These are phyloP conservation scores for Nigrospora oryzae DNA, from an alignment of 2,329 filamentous ascomycete genomes.

Conservation along the genomic window DNA sequence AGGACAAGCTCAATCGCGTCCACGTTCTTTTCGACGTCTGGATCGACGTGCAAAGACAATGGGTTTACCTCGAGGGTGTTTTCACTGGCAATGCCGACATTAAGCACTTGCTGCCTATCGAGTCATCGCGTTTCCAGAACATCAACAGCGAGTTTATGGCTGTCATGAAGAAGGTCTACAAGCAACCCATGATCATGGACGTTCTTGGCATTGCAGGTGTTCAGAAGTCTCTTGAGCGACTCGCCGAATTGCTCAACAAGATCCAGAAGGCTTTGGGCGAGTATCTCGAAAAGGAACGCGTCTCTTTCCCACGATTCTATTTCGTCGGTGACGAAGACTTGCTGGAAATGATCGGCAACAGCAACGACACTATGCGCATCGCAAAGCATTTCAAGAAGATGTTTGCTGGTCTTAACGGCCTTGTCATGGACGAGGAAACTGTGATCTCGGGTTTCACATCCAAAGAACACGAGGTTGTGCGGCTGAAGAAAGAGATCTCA, in stretches of 20 bases:
- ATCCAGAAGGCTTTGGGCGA: constrained; percentile 98
- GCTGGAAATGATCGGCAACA: constrained; percentile 98
- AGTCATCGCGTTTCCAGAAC: constrained; percentile 95
- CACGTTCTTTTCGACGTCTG: constrained; percentile 98
- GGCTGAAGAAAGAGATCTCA: constrained; percentile 83
- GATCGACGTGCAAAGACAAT: constrained; percentile 99
- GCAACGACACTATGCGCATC: constrained; percentile 91
- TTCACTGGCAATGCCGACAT: constrained; percentile 99
- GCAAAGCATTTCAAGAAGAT: constrained; percentile 99
- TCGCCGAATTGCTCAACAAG: constrained; percentile 96
- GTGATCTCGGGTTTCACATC: constrained; percentile 90
- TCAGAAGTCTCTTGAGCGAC: constrained; percentile 87
- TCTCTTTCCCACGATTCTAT: constrained; percentile 97
- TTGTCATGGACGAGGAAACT: constrained; percentile 84
- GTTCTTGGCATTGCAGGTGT: constrained; percentile 93
- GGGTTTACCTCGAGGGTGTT: constrained; percentile 98
- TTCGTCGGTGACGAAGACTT: constrained; percentile 98
- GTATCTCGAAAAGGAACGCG: constrained; percentile 94
- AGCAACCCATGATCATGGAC: constrained; percentile 90
- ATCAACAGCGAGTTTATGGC: constrained; percentile 98
- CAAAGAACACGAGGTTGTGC: constrained; percentile 86
- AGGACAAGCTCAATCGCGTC: constrained; percentile 94
- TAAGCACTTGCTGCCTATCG: constrained; percentile 92
- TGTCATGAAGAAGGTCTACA: constrained; percentile 99
- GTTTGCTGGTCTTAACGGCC: constrained; percentile 91